These are phyloP conservation scores for Yamagishiella unicocca DNA, from an alignment of 139 green algal species.

Conservation along the genomic window DNA sequence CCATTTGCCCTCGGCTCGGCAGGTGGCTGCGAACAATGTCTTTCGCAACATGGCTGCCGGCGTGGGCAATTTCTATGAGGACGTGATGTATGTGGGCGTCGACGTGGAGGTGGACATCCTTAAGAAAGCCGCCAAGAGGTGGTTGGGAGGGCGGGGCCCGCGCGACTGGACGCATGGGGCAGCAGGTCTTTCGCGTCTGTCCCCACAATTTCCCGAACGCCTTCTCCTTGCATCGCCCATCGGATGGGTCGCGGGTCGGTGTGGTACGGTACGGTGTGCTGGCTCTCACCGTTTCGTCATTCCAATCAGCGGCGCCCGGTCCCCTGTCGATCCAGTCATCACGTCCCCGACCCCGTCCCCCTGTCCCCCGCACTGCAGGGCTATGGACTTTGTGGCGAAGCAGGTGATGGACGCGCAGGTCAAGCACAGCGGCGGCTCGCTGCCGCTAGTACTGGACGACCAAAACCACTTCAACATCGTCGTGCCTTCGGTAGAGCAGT, in stretches of 20 bases:
- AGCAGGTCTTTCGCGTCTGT: background rate
- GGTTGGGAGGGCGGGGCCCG: background rate
- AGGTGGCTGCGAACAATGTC: slow-evolving; percentile 48
- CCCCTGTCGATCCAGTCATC: background rate
- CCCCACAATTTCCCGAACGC: no score
- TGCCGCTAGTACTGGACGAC: slow-evolving; percentile 27
- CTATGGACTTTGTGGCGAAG: slow-evolving; percentile 38
- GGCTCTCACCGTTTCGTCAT: background rate
- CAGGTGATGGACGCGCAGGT: slow-evolving; percentile 5
- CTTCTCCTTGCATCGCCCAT: background rate
- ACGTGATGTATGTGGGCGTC: slow-evolving; percentile 33
- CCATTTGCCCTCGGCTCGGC: no score
- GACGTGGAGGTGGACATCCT: slow-evolving; percentile 9
- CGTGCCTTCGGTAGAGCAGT: background rate
- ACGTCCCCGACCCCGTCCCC: background rate
- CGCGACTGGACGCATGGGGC: background rate
- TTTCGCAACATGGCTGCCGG: slow-evolving; percentile 46
- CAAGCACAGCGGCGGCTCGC: background rate
- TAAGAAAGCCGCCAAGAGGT: slow-evolving; percentile 30
- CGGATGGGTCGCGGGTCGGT: background rate
- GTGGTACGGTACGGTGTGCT: background rate
- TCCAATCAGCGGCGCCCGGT: background rate
- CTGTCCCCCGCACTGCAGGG: background rate
- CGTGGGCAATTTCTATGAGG: slow-evolving; percentile 34
- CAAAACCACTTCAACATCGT: slow-evolving; percentile 22